Evolutionary conservation across 1,284 basidiomycete species (phyloP), one percentile per base, ranked within the genome.

Genomic region (Bondarzewia mesenterica): DNA sequence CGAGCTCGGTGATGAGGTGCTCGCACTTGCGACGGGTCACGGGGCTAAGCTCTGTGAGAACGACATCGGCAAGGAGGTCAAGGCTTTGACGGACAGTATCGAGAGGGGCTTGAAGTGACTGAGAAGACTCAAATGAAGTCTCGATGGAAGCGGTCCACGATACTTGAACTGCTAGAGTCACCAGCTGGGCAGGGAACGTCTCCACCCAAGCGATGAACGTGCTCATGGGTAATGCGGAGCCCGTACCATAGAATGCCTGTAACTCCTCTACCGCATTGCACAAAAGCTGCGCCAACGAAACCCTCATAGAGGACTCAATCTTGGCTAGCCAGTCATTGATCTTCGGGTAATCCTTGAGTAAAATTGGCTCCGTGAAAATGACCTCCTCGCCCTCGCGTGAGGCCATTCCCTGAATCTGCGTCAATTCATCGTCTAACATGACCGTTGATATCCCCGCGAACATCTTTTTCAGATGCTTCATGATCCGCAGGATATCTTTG

Each of bases 401-500:
- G 4, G 89, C 82, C 82, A 97, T 94, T 44, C 87, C 92, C 58
- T 82, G 80, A 51, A 93, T 93, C 60, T 88, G 79, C 1, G 89
- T 87, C 51, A 92, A 69, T 41, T 93, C 91, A 7, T 93, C 89
- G 62, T 96, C 90, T n/a, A 98, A 74, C 57, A 75, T 78, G 53
- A 99, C 77, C 0, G 90, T 92, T 0, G 92, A 89, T 42, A 99
- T 87, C 36, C 97, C 96, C 5, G 96, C 96, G 66, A 99, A 99
- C 96, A 99, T 99, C 78, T 99, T 99, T 73, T 97, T 97, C 54
- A 99, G 77, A 67, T 99, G 96, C 62, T 98, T 98, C 86, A 96
- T 91, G 65, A 98, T 91, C 25, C 95, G 87, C 42, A 92, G 71
- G 54, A 98, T 95, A 61, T 99, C 96, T 68, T 98, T 99, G 75